Percentiles rank a stretch among this genome's conserved stretches.
Conservation (phyloP, 129 eudicot species). For the Ambrosia artemisiifolia region DNA sequence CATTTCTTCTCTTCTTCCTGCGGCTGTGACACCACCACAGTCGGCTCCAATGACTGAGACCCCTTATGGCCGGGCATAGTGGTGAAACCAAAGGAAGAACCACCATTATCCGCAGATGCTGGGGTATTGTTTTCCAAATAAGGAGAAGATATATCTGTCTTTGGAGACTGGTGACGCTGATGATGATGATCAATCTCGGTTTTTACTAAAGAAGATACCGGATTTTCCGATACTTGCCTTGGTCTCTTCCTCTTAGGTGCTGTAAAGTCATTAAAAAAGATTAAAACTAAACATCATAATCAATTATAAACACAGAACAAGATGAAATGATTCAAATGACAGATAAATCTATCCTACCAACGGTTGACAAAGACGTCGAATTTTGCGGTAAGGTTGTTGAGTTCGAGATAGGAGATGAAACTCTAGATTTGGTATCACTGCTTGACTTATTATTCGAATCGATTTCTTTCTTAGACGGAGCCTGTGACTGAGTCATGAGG, state of each 20-base stretch:
- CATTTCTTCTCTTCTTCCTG: slow-evolving; percentile 44
- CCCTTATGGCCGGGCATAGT: slow-evolving; percentile 32
- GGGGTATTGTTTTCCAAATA: slow-evolving; percentile 48
- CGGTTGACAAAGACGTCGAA: slow-evolving; percentile 44
- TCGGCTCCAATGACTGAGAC: slow-evolving; percentile 23
- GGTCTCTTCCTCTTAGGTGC: slow-evolving; percentile 94
- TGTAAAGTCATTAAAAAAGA: slow-evolving; percentile 20
- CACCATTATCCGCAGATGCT: slow-evolving; percentile 42
- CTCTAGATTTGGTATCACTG: slow-evolving; percentile 54
- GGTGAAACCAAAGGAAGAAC: slow-evolving; percentile 30
- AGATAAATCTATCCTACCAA: slow-evolving; percentile 46
- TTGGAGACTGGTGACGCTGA: slow-evolving; percentile 49
- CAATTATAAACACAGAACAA: background rate
- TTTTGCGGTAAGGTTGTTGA: slow-evolving; percentile 39
- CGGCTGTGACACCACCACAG: background rate
- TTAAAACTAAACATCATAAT: background rate
- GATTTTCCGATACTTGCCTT: slow-evolving; percentile 63
- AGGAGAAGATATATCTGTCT: slow-evolving; percentile 50
- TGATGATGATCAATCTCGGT: slow-evolving; percentile 60
- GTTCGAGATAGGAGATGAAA: slow-evolving; percentile 56
- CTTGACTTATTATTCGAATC: slow-evolving; percentile 30
- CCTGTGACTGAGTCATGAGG: slow-evolving; percentile 82
- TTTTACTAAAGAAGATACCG: slow-evolving; percentile 44
- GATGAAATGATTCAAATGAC: background rate
- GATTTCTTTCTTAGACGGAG: slow-evolving; percentile 60